Base-by-base conservation (phyloP, 2,329 filamentous ascomycete genomes). In the Mycosphaerella sp. region DNA sequence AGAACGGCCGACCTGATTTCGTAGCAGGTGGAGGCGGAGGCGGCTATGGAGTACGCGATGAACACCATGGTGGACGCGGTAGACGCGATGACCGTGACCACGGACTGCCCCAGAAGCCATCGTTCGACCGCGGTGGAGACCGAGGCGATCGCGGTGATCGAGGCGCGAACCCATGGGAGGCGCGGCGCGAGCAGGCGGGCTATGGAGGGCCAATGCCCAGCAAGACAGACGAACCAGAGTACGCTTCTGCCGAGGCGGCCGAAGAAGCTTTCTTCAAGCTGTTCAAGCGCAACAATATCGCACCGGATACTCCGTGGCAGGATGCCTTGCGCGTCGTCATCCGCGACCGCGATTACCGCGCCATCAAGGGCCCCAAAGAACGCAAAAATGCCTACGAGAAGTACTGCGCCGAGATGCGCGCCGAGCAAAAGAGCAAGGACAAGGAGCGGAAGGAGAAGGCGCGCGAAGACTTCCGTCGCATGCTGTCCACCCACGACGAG, bases 401-500 rank as follows among this genome's bases (percentile, higher is more conserved):
- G 74, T 98, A 93, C 76, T 89, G 89, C 69, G 80, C 89, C 64
- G 89, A 97, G 70, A 81, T 95, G 72, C 83, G 93, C 63, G 79
- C 87, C 62, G 89, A 96, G 74, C 93, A 98, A 75, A 93, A 95
- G 76, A 89, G 95, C 71, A 87, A 87, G 63, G 91, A 91, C 68
- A 92, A 95, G 73, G 92, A 97, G 74, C 86, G 93, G 69, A 80
- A 95, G 71, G 80, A 88, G 64, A 97, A 96, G 76, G 80, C 97
- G 67, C 88, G 90, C 66, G 80, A 87, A 71, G 93, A 97, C 77
- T 98, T 98, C 72, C 86, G 87, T 63, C 91, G 85, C 52, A 98
- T 98, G 93, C 80, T 98, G 62, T 89, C 86, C 73, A 91, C 90
- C 62, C 92, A 98, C 71, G 90, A 91, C 57, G 93, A 98, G 72